These are phyloP conservation scores for Cicer pinnatifidum DNA, from an alignment of 306 rosid genomes.

Conservation along the genomic window DNA sequence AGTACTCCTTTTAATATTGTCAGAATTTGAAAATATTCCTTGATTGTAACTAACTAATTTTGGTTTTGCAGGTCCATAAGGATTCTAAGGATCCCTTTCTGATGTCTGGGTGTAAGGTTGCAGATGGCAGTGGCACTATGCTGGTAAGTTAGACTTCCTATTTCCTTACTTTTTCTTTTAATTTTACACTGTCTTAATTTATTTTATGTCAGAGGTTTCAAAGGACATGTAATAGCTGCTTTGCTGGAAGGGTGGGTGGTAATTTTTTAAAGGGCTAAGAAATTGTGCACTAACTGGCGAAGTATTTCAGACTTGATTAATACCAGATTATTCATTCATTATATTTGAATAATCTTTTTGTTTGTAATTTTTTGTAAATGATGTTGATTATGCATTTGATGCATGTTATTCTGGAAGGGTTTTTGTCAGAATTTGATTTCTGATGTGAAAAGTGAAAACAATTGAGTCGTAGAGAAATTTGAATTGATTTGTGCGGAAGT, in stretches of 20 bases:
- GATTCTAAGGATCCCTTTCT: conserved; percentile 85
- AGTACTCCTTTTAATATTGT: conserved; percentile 49
- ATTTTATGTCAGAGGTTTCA: background rate
- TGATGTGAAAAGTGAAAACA: background rate
- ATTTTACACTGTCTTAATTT: background rate
- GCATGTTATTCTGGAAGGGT: conserved; percentile 25
- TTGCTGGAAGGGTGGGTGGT: conserved; percentile 19
- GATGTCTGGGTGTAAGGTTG: conserved; percentile 98
- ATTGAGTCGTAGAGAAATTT: conserved; percentile 21
- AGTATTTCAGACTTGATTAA: conserved; percentile 29
- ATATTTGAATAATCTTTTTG: background rate
- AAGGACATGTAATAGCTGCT: conserved; percentile 24
- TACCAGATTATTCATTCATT: background rate
- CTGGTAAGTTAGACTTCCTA: conserved; percentile 60
- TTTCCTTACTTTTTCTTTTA: conserved; percentile 21
- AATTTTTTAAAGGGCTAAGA: background rate
- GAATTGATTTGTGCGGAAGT: background rate
- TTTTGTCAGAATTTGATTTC: conserved; percentile 32
- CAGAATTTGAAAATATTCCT: background rate
- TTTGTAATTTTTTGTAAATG: background rate
- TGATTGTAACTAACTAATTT: conserved; percentile 20
- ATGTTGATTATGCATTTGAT: conserved; percentile 18
- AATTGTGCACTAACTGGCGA: background rate
- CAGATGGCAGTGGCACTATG: conserved; percentile 97
- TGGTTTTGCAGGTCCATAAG: conserved; percentile 65